Conservation (phyloP, 2,329 filamentous ascomycete genomes). For the Arthrocladium fulminans region DNA sequence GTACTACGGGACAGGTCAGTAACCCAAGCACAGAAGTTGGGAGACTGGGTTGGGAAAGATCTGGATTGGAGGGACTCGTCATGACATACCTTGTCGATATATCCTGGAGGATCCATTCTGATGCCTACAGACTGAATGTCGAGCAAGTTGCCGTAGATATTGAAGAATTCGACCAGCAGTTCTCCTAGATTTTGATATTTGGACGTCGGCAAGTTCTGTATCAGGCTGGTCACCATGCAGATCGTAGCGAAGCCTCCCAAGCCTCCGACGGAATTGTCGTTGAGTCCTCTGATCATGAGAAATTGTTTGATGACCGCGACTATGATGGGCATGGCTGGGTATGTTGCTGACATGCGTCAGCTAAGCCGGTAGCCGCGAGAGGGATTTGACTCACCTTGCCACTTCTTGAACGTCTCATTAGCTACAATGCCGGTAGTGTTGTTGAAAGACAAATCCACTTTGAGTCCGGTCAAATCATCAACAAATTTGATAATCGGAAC, state of each 20-base stretch:
- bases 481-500: constrained; percentile 90
- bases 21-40: too few species aligned
- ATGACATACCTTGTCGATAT: constrained; percentile 60
- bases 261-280: constrained; percentile 84
- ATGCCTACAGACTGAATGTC: constrained; percentile 64
- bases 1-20: constrained; percentile 11
- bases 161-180: constrained; percentile 76
- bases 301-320: constrained; percentile 90
- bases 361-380: background rate
- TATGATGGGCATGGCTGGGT: constrained; percentile 75
- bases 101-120: constrained; percentile 62
- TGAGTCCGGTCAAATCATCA: constrained; percentile 66
- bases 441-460: constrained; percentile 91
- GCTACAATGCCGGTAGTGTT: constrained; percentile 74
- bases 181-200: constrained; percentile 66
- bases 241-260: constrained; percentile 91
- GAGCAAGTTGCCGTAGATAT: constrained; percentile 80
- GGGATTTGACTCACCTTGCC: constrained; percentile 55
- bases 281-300: constrained; percentile 75
- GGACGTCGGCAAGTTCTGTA: constrained; percentile 68
- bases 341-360: constrained; percentile 29
- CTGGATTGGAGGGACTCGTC: constrained; percentile 10
- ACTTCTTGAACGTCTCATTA: constrained; percentile 67
- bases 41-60: constrained; percentile 6
- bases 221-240: constrained; percentile 80